A percentile compares a stretch with the other conserved stretches of the same genome.
Conservation (phyloP, 306 rosid species). For the Corylus avellana region DNA sequence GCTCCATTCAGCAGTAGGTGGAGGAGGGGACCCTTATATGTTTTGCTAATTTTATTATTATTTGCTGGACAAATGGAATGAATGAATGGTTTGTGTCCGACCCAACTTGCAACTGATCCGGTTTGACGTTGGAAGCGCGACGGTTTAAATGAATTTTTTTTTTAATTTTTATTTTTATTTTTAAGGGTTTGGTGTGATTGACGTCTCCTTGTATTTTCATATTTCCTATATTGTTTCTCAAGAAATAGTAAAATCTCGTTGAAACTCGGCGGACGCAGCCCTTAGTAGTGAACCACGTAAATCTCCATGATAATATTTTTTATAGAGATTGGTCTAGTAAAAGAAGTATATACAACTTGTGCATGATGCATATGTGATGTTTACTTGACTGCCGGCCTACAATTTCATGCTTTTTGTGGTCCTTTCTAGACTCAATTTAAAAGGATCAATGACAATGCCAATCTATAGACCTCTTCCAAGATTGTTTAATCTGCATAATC, state of each 20-base stretch:
- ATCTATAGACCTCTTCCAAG: not conserved
- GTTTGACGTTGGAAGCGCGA: too few species aligned
- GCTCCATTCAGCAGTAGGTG: conserved; percentile 2
- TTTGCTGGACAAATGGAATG: not conserved
- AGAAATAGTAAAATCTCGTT: too few species aligned
- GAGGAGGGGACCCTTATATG: not conserved
- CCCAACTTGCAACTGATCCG: too few species aligned
- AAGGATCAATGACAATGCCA: not conserved
- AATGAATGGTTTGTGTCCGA: too few species aligned
- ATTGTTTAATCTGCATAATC: not conserved
- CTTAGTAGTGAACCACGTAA: too few species aligned
- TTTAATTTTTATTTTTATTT: too few species aligned
- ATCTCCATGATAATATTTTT: not conserved
- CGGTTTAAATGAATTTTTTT: too few species aligned
- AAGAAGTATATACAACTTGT: not conserved
- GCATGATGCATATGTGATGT: not conserved
- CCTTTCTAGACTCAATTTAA: not conserved
- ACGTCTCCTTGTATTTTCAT: too few species aligned
- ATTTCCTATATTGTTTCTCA: too few species aligned
- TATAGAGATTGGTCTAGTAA: not conserved
- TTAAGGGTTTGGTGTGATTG: too few species aligned
- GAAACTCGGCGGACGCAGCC: too few species aligned
- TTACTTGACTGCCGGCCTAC: not conserved
- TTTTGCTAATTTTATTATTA: not conserved
- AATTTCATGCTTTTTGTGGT: not conserved